Percentiles rank a stretch among this genome's conserved stretches.
phyloP scores from a whole-genome alignment of 305 asterid species.

The Fraxinus dipetala region DNA sequence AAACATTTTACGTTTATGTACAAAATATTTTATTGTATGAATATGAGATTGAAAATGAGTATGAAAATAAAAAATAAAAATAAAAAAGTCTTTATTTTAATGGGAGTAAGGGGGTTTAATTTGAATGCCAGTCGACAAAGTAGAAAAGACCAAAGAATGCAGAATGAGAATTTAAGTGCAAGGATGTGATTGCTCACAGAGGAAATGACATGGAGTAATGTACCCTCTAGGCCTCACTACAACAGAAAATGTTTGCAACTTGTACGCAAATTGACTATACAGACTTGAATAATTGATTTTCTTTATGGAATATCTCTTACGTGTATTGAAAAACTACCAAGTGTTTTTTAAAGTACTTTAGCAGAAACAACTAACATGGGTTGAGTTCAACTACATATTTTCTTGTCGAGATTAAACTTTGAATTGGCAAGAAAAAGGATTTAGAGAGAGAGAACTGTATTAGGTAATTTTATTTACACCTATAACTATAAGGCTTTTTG shows the following conservation, averaged over 20 bases:
- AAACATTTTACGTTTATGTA: not conserved
- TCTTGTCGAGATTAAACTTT: not conserved
- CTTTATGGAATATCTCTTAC: not conserved
- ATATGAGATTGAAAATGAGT: too few relatives aligned
- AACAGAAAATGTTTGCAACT: not conserved
- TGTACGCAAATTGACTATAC: not conserved
- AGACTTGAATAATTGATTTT: not conserved
- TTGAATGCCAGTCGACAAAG: not conserved
- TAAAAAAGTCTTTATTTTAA: too few relatives aligned
- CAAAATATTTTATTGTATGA: too few relatives aligned
- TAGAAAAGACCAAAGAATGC: not conserved
- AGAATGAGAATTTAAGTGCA: not conserved
- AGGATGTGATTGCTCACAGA: slow-evolving; percentile 23
- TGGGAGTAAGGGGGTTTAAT: not conserved
- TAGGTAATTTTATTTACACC: not conserved
- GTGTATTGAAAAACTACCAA: not conserved
- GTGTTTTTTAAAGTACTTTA: not conserved
- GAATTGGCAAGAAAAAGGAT: not conserved
- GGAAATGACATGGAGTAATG: not conserved
- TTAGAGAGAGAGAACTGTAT: not conserved
- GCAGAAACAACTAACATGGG: not conserved
- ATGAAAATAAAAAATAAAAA: too few relatives aligned
- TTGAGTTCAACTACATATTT: not conserved
- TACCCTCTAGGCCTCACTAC: not conserved
- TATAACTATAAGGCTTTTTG: not conserved